Conservation (phyloP, 2,329 filamentous ascomycete genomes). For the Mycosphaerella sp. region DNA sequence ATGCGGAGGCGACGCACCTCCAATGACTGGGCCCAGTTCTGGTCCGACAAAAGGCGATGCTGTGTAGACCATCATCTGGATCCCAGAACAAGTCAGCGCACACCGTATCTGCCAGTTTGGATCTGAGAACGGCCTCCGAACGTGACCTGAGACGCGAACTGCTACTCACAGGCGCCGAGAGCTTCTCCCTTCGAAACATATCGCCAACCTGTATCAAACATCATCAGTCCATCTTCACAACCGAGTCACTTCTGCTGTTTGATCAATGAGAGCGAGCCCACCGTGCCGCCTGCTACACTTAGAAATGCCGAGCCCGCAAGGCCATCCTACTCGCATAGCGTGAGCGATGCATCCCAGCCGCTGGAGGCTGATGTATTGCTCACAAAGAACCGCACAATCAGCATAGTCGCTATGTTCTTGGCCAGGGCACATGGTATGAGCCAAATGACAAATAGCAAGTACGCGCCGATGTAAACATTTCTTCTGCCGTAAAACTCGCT, state of each 20-base stretch:
- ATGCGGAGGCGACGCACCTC: constrained; percentile 42
- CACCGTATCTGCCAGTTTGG: not conserved
- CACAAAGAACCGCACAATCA: constrained; percentile 49
- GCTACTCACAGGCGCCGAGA: constrained; percentile 53
- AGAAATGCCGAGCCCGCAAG: constrained; percentile 50
- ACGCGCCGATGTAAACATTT: constrained; percentile 60
- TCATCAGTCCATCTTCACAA: constrained; percentile 59
- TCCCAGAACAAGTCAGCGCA: not conserved
- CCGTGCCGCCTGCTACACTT: constrained; percentile 57
- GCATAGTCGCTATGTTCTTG: constrained; percentile 49
- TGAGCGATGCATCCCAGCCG: not conserved
- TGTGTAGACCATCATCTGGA: constrained; percentile 64
- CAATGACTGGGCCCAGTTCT: constrained; percentile 54
- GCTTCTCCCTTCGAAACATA: constrained; percentile 60
- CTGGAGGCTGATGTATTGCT: not conserved
- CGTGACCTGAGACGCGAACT: not conserved
- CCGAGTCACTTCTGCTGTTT: constrained; percentile 52
- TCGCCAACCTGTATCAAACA: constrained; percentile 50
- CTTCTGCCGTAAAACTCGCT: constrained; percentile 62
- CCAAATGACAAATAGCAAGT: constrained; percentile 56
- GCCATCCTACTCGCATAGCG: constrained; percentile 34
- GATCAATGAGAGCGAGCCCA: constrained; percentile 40
- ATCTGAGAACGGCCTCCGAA: not conserved
- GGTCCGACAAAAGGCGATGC: constrained; percentile 54
- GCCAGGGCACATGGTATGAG: constrained; percentile 50